Conservation (phyloP, 768 basidiomycete genomes). For the Clitopilus hobsonii region DNA sequence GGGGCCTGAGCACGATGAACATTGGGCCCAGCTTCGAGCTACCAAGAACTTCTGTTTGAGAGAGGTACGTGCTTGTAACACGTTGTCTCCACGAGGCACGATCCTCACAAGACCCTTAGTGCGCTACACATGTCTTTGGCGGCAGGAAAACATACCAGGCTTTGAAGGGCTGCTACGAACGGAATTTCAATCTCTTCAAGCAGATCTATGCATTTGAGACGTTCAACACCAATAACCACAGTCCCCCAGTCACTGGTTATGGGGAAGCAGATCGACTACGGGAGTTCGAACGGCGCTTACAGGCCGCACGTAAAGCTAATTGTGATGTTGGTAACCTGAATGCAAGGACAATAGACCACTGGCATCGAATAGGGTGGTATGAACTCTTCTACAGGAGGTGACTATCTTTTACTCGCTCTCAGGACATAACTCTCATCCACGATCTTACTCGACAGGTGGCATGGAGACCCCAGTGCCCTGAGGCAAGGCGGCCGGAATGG, state of each 20-base stretch:
- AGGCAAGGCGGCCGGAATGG: conserved; percentile 24
- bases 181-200: conserved; percentile 81
- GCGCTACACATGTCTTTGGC: conserved; percentile 65
- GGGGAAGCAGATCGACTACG: conserved; percentile 61
- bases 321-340: conserved; percentile 72
- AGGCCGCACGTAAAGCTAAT: conserved; percentile 57
- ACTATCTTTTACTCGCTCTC: conserved; percentile 7
- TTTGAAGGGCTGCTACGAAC: conserved; percentile 80
- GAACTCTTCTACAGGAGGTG: conserved; percentile 66
- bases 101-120: conserved; percentile 35
- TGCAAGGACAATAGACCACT: conserved; percentile 72
- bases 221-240: conserved; percentile 35
- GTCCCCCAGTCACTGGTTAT: conserved; percentile 25
- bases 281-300: conserved; percentile 70
- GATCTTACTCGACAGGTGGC: conserved; percentile 42
- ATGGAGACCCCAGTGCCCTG: conserved; percentile 59
- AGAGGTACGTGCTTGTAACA: conserved; percentile 39
- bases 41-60: conserved; percentile 82
- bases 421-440: conserved; percentile 3
- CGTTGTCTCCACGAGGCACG: conserved; percentile 3
- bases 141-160: conserved; percentile 81
- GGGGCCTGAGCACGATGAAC: conserved; percentile 64
- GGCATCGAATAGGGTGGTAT: conserved; percentile 78
- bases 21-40: conserved; percentile 73
- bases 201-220: conserved; percentile 73